Evolutionary conservation across 768 basidiomycete species (phyloP).

Genomic region (Saitozyma sp.): DNA sequence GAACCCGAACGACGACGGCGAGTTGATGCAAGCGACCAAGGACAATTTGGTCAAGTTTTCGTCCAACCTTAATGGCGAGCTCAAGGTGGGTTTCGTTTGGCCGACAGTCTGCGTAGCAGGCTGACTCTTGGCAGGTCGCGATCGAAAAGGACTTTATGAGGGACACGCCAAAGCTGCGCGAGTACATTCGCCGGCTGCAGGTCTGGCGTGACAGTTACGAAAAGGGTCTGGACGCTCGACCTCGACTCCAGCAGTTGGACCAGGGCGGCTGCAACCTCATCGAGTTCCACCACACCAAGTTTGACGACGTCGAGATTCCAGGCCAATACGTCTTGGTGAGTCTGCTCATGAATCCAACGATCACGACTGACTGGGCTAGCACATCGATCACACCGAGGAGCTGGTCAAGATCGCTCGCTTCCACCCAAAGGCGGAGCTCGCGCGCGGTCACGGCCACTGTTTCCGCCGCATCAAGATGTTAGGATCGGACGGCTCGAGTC

Average conservation of each 20-base stretch:
- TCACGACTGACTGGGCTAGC: constrained; percentile 57
- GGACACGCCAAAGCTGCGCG: constrained; percentile 73
- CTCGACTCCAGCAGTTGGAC: constrained; percentile 80
- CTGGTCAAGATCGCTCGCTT: constrained; percentile 91
- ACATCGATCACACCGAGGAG: constrained; percentile 88
- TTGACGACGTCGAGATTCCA: constrained; percentile 97
- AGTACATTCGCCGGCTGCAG: constrained; percentile 87
- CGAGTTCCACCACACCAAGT: constrained; percentile 96
- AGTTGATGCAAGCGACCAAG: constrained; percentile 47
- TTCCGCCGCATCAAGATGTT: constrained; percentile 89
- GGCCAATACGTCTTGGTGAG: constrained; percentile 94
- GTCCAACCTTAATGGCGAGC: constrained; percentile 49
- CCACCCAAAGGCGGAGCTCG: constrained; percentile 84
- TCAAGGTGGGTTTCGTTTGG: constrained; percentile 37
- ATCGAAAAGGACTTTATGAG: constrained; percentile 88
- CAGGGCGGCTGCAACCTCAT: constrained; percentile 86
- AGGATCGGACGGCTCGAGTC: constrained; percentile 84
- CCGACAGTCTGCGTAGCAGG: neutral
- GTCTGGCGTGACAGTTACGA: constrained; percentile 92
- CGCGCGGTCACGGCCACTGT: constrained; percentile 77
- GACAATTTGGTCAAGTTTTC: constrained; percentile 55
- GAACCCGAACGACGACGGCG: constrained; percentile 52
- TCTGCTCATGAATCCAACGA: neutral
- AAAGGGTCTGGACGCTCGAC: constrained; percentile 73
- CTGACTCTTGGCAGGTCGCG: constrained; percentile 63